A percentile compares a stretch with the other conserved stretches of the same genome.
Conservation (phyloP, 1,284 basidiomycete species). For the Hemileia vastatrix region DNA sequence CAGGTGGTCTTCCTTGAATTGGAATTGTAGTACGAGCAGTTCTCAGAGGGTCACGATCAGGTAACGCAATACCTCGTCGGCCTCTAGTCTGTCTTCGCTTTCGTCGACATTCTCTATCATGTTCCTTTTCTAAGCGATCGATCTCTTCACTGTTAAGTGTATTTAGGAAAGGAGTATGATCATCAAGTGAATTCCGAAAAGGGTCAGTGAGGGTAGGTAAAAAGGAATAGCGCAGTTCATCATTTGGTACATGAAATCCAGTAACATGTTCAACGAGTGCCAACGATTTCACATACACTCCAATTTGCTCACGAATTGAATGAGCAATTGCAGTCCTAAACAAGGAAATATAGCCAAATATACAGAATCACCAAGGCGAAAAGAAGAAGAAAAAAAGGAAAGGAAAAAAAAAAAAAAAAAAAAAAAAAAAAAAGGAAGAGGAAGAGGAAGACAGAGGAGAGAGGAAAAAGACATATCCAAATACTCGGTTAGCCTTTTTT, state of each 20-base stretch:
- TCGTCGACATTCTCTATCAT: constrained; percentile 80
- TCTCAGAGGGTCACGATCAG: constrained; percentile 84
- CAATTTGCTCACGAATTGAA: constrained; percentile 88
- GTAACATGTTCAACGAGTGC: constrained; percentile 83
- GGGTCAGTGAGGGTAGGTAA: constrained; percentile 64
- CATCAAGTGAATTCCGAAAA: constrained; percentile 48
- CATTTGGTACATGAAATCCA: constrained; percentile 69
- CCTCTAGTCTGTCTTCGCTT: constrained; percentile 77
- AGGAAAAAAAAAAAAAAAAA: neutral
- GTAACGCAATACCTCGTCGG: constrained; percentile 73
- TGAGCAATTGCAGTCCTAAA: constrained; percentile 84
- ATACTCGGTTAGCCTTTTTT: too few relatives aligned
- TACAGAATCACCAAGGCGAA: constrained; percentile 24
- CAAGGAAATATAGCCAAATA: neutral
- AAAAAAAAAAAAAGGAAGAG: neutral
- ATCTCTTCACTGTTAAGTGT: constrained; percentile 81
- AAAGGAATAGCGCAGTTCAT: constrained; percentile 82
- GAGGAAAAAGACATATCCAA: neutral
- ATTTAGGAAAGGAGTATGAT: constrained; percentile 76
- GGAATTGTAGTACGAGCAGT: constrained; percentile 64
- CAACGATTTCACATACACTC: constrained; percentile 81
- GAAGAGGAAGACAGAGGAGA: neutral
- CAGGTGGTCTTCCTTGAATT: constrained; percentile 51
- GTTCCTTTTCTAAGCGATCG: constrained; percentile 69
- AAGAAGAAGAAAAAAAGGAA: neutral